Evolutionary conservation across 1,284 basidiomycete species (phyloP).

Genomic region (Trametes hirsuta): DNA sequence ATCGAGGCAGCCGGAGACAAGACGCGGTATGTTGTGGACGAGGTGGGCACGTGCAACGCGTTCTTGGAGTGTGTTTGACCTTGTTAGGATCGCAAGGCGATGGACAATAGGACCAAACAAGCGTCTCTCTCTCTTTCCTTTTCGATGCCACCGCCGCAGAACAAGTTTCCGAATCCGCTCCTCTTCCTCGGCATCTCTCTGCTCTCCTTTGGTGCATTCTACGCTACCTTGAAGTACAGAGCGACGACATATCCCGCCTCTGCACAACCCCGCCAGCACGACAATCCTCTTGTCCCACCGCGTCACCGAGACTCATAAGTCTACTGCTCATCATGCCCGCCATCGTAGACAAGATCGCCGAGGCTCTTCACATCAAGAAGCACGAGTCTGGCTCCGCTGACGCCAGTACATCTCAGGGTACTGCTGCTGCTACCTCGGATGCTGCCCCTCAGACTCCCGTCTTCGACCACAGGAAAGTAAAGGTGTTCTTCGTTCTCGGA

Average conservation of each 20-base stretch:
- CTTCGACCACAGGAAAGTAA: slow-evolving; percentile 80
- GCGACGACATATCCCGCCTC: slow-evolving; percentile 64
- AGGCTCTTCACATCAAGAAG: slow-evolving; percentile 43
- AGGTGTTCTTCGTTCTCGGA: slow-evolving; percentile 95
- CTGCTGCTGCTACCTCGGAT: background rate
- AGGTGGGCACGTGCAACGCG: slow-evolving; percentile 14
- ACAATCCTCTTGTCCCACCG: slow-evolving; percentile 69
- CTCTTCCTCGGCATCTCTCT: slow-evolving; percentile 58
- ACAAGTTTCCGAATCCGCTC: slow-evolving; percentile 62
- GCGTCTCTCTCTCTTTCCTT: slow-evolving; percentile 15
- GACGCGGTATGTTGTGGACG: background rate
- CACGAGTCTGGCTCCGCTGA: slow-evolving; percentile 19
- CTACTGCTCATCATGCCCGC: slow-evolving; percentile 41
- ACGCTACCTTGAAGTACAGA: slow-evolving; percentile 55
- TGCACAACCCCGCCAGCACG: slow-evolving; percentile 60
- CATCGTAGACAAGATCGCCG: slow-evolving; percentile 54
- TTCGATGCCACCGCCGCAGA: slow-evolving; percentile 24
- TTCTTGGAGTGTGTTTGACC: slow-evolving; percentile 19
- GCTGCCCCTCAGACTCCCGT: slow-evolving; percentile 39
- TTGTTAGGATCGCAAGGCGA: slow-evolving; percentile 25
- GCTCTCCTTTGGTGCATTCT: slow-evolving; percentile 61
- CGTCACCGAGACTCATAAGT: slow-evolving; percentile 43
- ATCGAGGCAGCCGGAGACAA: background rate
- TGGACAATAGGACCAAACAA: slow-evolving; percentile 21
- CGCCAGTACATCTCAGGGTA: background rate